A percentile compares a stretch with the other conserved stretches of the same genome.
Conservation (phyloP, 176 grass and related monocot genomes). For the Carex kokanica region DNA sequence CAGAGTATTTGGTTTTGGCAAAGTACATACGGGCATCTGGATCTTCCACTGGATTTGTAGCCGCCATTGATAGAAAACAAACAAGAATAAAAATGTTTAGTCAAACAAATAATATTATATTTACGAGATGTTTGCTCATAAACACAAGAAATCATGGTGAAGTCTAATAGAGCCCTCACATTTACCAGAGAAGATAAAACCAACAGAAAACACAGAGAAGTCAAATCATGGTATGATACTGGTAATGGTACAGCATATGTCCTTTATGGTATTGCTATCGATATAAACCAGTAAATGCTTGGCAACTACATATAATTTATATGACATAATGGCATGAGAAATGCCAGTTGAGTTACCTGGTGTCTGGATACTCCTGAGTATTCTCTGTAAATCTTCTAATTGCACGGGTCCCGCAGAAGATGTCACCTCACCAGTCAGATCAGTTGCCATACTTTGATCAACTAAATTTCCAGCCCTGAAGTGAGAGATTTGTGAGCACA, state of each 20-base stretch:
- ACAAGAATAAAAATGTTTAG: neutral
- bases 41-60: constrained; percentile 50
- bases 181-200: neutral
- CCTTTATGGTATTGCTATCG: neutral
- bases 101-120: neutral
- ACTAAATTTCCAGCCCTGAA: constrained; percentile 94
- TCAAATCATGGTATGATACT: neutral
- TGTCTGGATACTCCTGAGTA: constrained; percentile 88
- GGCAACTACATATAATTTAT: neutral
- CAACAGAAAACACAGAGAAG: neutral
- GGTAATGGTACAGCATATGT: neutral
- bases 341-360: constrained; percentile 44
- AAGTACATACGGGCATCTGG: constrained; percentile 76
- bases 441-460: constrained; percentile 84
- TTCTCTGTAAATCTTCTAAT: constrained; percentile 86
- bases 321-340: neutral
- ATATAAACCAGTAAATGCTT: neutral
- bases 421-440: constrained; percentile 89
- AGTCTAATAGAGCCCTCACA: neutral
- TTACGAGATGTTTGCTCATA: neutral
- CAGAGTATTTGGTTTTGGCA: constrained; percentile 20
- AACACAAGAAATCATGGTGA: neutral
- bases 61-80: neutral
- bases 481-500: neutral
- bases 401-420: constrained; percentile 80